phyloP scores from a whole-genome alignment of 345 rosid species.

The Populus davidiana region DNA sequence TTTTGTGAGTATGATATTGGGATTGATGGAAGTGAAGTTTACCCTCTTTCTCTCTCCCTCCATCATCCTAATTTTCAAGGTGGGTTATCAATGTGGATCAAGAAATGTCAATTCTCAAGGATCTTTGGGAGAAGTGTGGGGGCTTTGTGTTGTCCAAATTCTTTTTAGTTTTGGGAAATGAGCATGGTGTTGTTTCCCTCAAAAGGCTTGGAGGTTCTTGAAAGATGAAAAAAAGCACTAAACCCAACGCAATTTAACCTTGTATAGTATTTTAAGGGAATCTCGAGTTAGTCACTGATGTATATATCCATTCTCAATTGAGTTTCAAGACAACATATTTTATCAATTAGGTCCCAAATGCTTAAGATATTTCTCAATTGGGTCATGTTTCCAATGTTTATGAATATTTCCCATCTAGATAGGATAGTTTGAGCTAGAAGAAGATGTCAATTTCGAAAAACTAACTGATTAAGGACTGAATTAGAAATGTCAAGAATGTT shows the following conservation, averaged over 20 bases:
- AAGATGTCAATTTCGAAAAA: no score
- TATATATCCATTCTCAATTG: no score
- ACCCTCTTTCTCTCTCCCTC: not conserved
- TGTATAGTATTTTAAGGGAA: not conserved
- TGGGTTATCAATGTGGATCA: constrained; percentile 42
- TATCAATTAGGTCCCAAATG: no score
- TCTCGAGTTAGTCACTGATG: not conserved
- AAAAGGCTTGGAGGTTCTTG: constrained; percentile 6
- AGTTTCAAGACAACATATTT: no score
- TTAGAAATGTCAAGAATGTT: no score
- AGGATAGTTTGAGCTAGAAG: no score
- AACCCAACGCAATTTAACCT: not conserved
- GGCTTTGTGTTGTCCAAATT: constrained; percentile 36
- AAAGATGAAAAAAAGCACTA: not conserved
- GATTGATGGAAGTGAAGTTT: constrained; percentile 37
- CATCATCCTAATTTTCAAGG: constrained; percentile 42
- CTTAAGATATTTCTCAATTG: no score
- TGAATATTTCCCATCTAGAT: no score
- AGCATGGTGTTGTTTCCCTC: constrained; percentile 17
- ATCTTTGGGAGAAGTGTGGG: constrained; percentile 38
- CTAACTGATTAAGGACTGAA: no score
- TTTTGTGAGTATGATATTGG: constrained; percentile 30
- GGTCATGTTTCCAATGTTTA: no score
- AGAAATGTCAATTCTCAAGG: constrained; percentile 47
- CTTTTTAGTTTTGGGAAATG: constrained; percentile 46